A percentile compares a stretch with the other conserved stretches of the same genome.
Evolutionary conservation across 2,329 filamentous ascomycete species (phyloP).

Genomic region (Epichloe bromicola): DNA sequence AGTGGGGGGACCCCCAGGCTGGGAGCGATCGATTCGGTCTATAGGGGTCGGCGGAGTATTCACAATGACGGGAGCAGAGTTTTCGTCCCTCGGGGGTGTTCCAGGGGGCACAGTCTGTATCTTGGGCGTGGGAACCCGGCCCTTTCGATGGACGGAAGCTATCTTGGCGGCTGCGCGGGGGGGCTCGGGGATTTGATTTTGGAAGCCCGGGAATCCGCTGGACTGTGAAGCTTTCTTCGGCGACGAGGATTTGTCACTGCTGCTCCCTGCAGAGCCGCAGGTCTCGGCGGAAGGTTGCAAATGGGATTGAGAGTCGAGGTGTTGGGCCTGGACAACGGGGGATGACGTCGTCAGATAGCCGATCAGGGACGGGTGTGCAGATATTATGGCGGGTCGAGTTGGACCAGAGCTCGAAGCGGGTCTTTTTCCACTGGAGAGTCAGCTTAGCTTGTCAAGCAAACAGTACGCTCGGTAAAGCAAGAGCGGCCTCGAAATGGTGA

Average conservation of each 20-base stretch:
- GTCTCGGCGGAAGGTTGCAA: constrained; percentile 20
- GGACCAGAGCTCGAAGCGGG: constrained; percentile 13
- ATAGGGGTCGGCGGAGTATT: constrained; percentile 55
- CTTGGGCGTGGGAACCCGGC: constrained; percentile 15
- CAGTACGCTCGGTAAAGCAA: not conserved
- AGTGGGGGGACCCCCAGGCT: constrained; percentile 12
- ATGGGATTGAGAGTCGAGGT: constrained; percentile 20
- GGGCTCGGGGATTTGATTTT: constrained; percentile 14
- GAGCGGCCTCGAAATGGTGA: too few relatives aligned
- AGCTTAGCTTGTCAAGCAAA: not conserved
- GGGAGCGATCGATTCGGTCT: constrained; percentile 20
- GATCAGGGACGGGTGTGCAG: constrained; percentile 50
- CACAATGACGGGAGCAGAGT: constrained; percentile 41
- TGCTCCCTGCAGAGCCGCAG: constrained; percentile 42
- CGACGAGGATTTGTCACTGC: constrained; percentile 42
- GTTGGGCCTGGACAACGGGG: constrained; percentile 47
- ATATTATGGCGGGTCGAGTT: constrained; percentile 20
- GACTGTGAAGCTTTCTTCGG: not conserved
- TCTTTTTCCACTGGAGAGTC: constrained; percentile 1
- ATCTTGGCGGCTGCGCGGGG: constrained; percentile 18
- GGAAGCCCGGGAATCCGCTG: not conserved
- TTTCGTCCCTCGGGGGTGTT: constrained; percentile 34
- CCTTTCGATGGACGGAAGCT: constrained; percentile 15
- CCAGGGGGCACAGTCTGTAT: constrained; percentile 26
- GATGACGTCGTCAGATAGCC: constrained; percentile 58